phyloP scores from a whole-genome alignment of 192 early-diverging fungal genomes.

The Pilobolus umbonatus region DNA sequence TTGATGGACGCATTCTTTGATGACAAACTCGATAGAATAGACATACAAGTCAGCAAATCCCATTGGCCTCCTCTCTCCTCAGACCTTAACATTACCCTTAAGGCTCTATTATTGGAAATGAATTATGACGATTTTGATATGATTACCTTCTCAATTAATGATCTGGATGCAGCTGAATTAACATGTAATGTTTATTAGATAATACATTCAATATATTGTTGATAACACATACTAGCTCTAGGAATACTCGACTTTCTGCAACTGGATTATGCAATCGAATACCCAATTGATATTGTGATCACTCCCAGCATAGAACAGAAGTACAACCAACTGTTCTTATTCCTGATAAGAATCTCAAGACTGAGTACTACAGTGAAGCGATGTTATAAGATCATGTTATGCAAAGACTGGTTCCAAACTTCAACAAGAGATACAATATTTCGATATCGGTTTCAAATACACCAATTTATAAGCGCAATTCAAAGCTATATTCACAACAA shows the following conservation, averaged over 20 bases:
- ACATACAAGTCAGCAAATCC: neutral
- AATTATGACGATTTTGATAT: constrained; percentile 12
- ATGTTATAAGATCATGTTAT: constrained; percentile 29
- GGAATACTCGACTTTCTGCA: constrained; percentile 51
- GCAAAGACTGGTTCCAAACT: neutral
- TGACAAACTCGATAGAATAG: neutral
- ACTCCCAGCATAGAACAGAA: constrained; percentile 34
- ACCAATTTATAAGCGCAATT: constrained; percentile 45
- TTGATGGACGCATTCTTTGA: constrained; percentile 31
- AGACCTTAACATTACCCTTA: constrained; percentile 28
- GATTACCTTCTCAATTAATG: constrained; percentile 11
- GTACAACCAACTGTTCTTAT: constrained; percentile 46
- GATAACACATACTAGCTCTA: constrained; percentile 11
- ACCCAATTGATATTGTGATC: constrained; percentile 42
- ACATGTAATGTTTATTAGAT: neutral
- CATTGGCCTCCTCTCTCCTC: constrained; percentile 23
- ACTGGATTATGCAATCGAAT: constrained; percentile 39
- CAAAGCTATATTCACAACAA: constrained; percentile 39
- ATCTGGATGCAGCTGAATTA: no score
- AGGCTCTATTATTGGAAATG: constrained; percentile 23
- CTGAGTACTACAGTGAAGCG: constrained; percentile 33
- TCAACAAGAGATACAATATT: constrained; percentile 20
- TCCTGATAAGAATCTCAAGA: constrained; percentile 39
- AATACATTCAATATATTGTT: no score
- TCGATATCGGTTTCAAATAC: constrained; percentile 40